These are phyloP conservation scores for Trichoderma atrobrunneum DNA, from an alignment of 2,329 filamentous ascomycete genomes.

Conservation along the genomic window DNA sequence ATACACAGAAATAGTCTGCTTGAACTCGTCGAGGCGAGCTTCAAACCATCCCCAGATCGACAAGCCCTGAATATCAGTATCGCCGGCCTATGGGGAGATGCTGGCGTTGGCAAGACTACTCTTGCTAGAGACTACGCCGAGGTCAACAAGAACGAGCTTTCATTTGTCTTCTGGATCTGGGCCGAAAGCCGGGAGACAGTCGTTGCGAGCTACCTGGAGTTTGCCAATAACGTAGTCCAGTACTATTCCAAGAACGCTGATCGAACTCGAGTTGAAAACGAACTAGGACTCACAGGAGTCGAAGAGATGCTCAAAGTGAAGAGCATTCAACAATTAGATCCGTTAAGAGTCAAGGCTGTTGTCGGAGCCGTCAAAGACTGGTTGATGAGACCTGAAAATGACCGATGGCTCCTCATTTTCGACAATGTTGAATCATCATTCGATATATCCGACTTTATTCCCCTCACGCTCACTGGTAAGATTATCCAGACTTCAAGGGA, in stretches of 20 bases:
- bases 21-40: constrained; percentile 22
- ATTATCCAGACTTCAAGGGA: constrained; percentile 28
- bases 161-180: constrained; percentile 29
- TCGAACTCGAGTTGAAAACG: constrained; percentile 23
- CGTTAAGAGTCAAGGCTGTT: constrained; percentile 25
- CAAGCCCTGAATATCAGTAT: constrained; percentile 23
- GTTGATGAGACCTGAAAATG: constrained; percentile 28
- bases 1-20: constrained; percentile 24
- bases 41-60: constrained; percentile 13
- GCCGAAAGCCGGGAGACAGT: constrained; percentile 29
- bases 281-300: constrained; percentile 27
- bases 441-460: constrained; percentile 28
- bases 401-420: constrained; percentile 27
- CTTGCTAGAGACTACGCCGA: constrained; percentile 28
- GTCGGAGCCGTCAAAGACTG: constrained; percentile 29
- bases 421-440: constrained; percentile 28
- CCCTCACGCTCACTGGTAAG: constrained; percentile 26
- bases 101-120: constrained; percentile 27
- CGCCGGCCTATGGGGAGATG: constrained; percentile 25
- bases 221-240: constrained; percentile 24
- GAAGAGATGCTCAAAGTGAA: constrained; percentile 28
- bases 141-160: constrained; percentile 22
- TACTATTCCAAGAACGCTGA: constrained; percentile 24
- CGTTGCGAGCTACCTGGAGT: constrained; percentile 28
- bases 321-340: constrained; percentile 25